Evolutionary conservation across 345 rosid species (phyloP), one percentile per base, ranked within the genome.

Genomic region (Zanthoxylum bungeanum): DNA sequence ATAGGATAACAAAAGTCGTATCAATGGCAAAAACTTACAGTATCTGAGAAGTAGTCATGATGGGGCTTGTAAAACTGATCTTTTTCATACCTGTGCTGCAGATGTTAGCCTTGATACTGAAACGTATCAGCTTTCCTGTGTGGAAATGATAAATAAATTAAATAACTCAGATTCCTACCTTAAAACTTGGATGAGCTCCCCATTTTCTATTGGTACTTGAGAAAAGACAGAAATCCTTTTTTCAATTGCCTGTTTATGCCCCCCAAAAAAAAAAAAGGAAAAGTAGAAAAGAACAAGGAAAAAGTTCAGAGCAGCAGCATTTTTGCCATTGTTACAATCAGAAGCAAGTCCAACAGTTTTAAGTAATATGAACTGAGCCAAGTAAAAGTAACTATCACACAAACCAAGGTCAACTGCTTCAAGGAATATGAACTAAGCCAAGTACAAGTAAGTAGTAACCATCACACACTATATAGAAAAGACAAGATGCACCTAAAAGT

Each of bases 181-280:
- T 71, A 94, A 81, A 66, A 94, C 97, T 81, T 94, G 98, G 73
- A 94, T 80, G 77, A 92, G 97, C 81, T 94, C 98, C 10, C 98
- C 98, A 76, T 94, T 87, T 78, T 94, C 98, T 4, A 80, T 65
- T 50, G 98, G 98, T 57, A 92, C 82, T 89, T 94, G 98, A 83
- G 98, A 86, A 82, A 86, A 94, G 64, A 94, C 89, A 24, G 98
- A 78, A 69, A 94, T 94, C 71, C 98, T 79, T 75, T 94, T 88
- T 79, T 94, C 98, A 78, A 94, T 90, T 69, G 91, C 90, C 98
- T 94, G 82, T 47, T 71, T 58, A 66, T 64, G 67, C 60, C 71
- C n/a, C n/a, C n/a, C n/a, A n/a, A n/a, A n/a, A n/a, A n/a, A n/a
- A 67, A 58, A 9, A 66, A 58, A 16, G 0, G 39, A 31, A 57